Evolutionary conservation across 2,329 filamentous ascomycete genomes (phyloP).

Genomic region (Aspergillus viridinutans): DNA sequence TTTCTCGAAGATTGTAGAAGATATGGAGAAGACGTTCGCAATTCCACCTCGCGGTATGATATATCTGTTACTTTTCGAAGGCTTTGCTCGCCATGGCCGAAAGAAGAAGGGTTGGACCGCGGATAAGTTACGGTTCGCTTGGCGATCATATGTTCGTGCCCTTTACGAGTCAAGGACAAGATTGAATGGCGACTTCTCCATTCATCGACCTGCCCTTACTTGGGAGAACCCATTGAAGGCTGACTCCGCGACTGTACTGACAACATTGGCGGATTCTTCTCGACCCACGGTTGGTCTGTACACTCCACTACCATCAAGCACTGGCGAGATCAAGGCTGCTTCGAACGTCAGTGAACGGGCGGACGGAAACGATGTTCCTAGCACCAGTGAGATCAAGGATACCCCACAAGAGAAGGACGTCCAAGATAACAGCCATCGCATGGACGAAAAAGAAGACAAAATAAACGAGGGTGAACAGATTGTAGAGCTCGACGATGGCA

Average conservation of each 20-base stretch:
- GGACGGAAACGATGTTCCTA: not conserved
- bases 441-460: not conserved
- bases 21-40: conserved; percentile 67
- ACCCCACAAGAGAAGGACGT: not conserved
- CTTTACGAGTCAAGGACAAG: conserved; percentile 34
- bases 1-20: conserved; percentile 67
- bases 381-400: conserved; percentile 3
- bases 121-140: conserved; percentile 63
- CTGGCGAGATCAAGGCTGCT: not conserved
- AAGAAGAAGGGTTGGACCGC: conserved; percentile 67
- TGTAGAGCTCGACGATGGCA: conserved; percentile 1
- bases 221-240: conserved; percentile 31
- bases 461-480: not conserved
- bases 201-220: conserved; percentile 11
- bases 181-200: conserved; percentile 15
- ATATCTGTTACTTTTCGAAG: conserved; percentile 77
- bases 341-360: not conserved
- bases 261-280: conserved; percentile 5
- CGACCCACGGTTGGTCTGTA: conserved; percentile 18
- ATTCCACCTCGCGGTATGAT: conserved; percentile 70
- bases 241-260: conserved; percentile 3
- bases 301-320: conserved; percentile 20
- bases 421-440: not conserved
- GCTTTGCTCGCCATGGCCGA: conserved; percentile 71
- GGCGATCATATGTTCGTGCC: conserved; percentile 57